Conservation (phyloP, 1,284 basidiomycete species). For the Cystobasidium sp. region DNA sequence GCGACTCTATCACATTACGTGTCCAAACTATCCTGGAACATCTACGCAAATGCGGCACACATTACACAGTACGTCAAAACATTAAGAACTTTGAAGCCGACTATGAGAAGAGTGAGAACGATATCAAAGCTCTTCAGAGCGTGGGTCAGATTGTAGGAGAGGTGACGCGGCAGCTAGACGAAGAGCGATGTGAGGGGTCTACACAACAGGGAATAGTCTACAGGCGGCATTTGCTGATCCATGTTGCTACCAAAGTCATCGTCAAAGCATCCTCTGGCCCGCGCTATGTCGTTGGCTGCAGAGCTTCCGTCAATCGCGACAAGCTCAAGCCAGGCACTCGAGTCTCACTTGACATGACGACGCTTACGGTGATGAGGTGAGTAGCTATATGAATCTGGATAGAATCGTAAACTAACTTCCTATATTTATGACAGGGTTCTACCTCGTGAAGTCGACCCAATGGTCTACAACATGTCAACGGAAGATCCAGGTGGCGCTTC, state of each 20-base stretch:
- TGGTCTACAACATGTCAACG: slow-evolving; percentile 99
- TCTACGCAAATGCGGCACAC: background rate
- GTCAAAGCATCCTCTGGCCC: slow-evolving; percentile 99
- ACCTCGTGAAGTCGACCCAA: slow-evolving; percentile 94
- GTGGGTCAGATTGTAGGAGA: slow-evolving; percentile 99
- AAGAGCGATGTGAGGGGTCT: slow-evolving; percentile 81
- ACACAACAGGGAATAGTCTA: background rate
- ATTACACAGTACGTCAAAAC: slow-evolving; percentile 73
- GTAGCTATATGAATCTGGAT: background rate
- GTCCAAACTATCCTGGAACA: background rate
- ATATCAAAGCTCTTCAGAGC: slow-evolving; percentile 98
- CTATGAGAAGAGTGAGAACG: slow-evolving; percentile 96
- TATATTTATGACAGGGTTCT: slow-evolving; percentile 64
- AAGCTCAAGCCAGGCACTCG: slow-evolving; percentile 88
- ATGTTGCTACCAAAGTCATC: slow-evolving; percentile 69
- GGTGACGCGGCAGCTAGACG: slow-evolving; percentile 97
- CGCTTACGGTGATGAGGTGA: slow-evolving; percentile 91
- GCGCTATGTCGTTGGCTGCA: slow-evolving; percentile 98
- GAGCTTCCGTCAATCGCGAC: slow-evolving; percentile 82
- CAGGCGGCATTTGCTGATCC: background rate
- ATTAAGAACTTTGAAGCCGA: slow-evolving; percentile 85
- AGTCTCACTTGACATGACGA: slow-evolving; percentile 99
- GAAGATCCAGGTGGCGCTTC: slow-evolving; percentile 95
- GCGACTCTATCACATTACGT: background rate
- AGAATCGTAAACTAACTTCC: slow-evolving; percentile 15